Base-by-base conservation (phyloP, 768 basidiomycete species). In the Tylopilus rubrobrunneus region DNA sequence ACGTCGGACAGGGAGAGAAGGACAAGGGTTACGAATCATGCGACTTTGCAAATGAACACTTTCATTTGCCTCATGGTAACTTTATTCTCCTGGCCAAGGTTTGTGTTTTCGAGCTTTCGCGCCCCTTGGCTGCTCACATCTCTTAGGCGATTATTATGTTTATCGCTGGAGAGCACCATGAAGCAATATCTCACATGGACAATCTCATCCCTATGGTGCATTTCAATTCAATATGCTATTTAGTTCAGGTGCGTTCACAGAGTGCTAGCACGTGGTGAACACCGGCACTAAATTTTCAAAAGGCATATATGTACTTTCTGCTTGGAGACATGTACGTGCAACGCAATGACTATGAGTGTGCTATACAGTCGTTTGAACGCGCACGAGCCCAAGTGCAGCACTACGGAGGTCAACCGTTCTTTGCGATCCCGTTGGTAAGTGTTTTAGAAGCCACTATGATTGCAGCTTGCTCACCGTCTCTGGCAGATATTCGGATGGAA, bases 291-390 rank as follows among this genome's bases (percentile, higher is more conserved):
- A 42, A 29, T 29, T 29, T 19, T n/a, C 14, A 15, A 1, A 5
- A 59, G 58, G 56, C 57, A 19, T 37, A 46, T 25, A 58, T 58
- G 57, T 14, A 52, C 15, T 39, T 58, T 40, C 43, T 54, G 1
- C 37, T 56, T 27, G 58, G 56, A 9, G 37, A 42, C 12, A 45
- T 19, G 5, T 5, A 1, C 0, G 15, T 54, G 47, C 31, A 57
- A 8, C 14, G 15, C 12, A 37, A 42, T 1, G 10, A 49, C 40
- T 33, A 42, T 10, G 40, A 42, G 7, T 28, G 15, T 23, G 49
- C 49, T 2, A 42, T 49, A 31, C 9, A 49, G 10, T 49, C 37
- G 21, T 42, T 41, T 5, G 40, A 23, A n/a, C 19, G 7, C 15
- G 49, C 28, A 5, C 39, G 14, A 15, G 19, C 40, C 4, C 12